Base-by-base conservation (phyloP, 495 filamentous ascomycete genomes). In the Penicillium riverlandense region DNA sequence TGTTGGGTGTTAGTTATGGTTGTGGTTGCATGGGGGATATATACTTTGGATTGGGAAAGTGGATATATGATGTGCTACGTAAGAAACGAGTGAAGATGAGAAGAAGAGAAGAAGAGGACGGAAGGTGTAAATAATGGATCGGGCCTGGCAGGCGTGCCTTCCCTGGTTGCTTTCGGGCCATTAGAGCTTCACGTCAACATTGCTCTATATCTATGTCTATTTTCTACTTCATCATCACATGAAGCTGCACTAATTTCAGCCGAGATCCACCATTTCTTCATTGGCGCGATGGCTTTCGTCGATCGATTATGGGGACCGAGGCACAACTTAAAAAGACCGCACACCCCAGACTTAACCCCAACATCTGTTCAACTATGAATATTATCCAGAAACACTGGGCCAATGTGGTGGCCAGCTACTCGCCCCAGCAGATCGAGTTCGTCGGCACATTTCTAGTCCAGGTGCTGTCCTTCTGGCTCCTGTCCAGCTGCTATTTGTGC, bases 381-480 rank as follows among this genome's bases (percentile, higher is more conserved):
- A 29, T 35, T 8, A 1, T 22, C 11, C 15, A 29, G 11, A 44
- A 22, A 29, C 38, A 58, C 34, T 70, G 65, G 67, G 29, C 49
- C 0, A 13, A 53, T 10, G 51, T 66, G 15, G 53, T 60, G 11
- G 32, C 38, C 2, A 43, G 45, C 7, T 52, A 67, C 45, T 57
- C 57, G 1, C 58, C 66, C 0, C 47, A 59, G 33, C 45, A 40
- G 29, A 52, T 73, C 37, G 68, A 79, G 41, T 71, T 78, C 41
- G 47, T 62, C 33, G 69, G 68, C 22, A 73, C 69, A 4, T 52
- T 74, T 2, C 13, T 70, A 8, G 49, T 72, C 31, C 75, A 78
- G 29, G 0, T 74, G 11, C 1, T 76, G 33, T 63, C 55, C 52
- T 79, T 78, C 59, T 80, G 74, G 75, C 8, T 78, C 6, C 74